Conservation (phyloP, 78 protist species). For the Emiliania huxleyi region DNA sequence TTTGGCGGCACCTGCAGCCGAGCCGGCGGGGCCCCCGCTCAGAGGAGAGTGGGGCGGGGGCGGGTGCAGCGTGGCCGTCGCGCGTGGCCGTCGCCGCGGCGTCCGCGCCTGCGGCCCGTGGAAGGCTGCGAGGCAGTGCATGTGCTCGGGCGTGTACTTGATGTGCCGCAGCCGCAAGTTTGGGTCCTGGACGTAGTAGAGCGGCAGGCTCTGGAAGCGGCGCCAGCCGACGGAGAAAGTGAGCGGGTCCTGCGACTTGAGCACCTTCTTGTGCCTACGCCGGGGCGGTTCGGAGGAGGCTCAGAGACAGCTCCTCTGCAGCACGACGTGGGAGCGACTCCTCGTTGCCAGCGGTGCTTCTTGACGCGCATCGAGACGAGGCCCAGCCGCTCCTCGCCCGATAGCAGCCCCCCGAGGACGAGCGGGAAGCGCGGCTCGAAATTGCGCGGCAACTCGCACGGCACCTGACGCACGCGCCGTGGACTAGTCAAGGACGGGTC, state of each 20-base stretch:
- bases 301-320: too few species aligned
- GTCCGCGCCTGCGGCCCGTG: constrained; percentile 72
- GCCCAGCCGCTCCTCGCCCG: constrained; percentile 85
- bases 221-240: constrained; percentile 98
- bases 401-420: constrained; percentile 89
- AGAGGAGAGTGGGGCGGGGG: not conserved
- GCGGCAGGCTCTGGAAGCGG: constrained; percentile 89
- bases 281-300: too few species aligned
- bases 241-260: constrained; percentile 96
- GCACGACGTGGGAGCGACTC: too few species aligned
- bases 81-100: too few species aligned
- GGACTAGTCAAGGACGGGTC: too few species aligned
- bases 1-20: constrained; percentile 79
- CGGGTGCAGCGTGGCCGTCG: too few species aligned
- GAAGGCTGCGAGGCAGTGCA: constrained; percentile 95
- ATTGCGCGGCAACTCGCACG: constrained; percentile 86
- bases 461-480: too few species aligned
- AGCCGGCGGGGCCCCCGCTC: constrained; percentile 56
- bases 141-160: constrained; percentile 98
- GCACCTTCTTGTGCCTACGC: constrained; percentile 70
- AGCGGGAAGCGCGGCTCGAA: constrained; percentile 86
- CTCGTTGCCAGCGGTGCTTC: constrained; percentile 98
- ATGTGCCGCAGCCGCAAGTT: constrained; percentile 84
- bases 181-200: constrained; percentile 77
- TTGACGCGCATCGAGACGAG: constrained; percentile 82